Evolutionary conservation across 2,329 filamentous ascomycete genomes (phyloP), one percentile per base, ranked within the genome.

Genomic region (Metarhizium guizhouense): DNA sequence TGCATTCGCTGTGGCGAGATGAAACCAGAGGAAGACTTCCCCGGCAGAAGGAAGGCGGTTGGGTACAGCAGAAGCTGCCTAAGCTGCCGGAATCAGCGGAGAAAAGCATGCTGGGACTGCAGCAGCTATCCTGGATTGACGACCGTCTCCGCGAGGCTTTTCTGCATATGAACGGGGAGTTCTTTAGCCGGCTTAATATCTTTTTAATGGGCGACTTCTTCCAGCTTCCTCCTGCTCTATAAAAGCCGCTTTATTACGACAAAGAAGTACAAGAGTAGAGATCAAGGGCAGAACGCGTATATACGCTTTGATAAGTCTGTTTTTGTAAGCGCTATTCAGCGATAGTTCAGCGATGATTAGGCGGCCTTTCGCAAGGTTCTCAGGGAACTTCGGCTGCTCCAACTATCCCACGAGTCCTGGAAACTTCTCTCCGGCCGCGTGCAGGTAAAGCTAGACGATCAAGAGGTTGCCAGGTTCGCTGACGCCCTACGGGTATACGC

Each of bases 381-480:
- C 36, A 32, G 51, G 51, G 51, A 53, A 53, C 36, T 53, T 32
- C 51, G 51, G 38, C 34, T 53, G 51, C 51, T 53, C 38, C 51
- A 43, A 53, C 38, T 53, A 45, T 53, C 51, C 14, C 20, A 20
- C 32, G 51, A 53, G 51, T 53, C 51, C 51, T 53, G n/a, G n/a
- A n/a, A n/a, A n/a, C n/a, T n/a, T n/a, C n/a, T n/a, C n/a, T n/a
- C n/a, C n/a, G n/a, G n/a, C 38, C 51, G 51, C 20, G 51, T 53
- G 30, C 51, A 53, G 51, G 51, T 32, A 53, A 53, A 53, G 51
- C 51, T 53, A 53, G 51, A 53, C 51, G 51, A 53, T 53, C 51
- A 38, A 43, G 51, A 53, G 51, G 51, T 53, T 40, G 51, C 51
- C n/a, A 53, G 51, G 36, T 53, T 53, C 38, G 18, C 36, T 32